Evolutionary conservation across 495 filamentous ascomycete genomes (phyloP), one percentile per base, ranked within the genome.

Genomic region (Hypoxylon lienhwacheense): DNA sequence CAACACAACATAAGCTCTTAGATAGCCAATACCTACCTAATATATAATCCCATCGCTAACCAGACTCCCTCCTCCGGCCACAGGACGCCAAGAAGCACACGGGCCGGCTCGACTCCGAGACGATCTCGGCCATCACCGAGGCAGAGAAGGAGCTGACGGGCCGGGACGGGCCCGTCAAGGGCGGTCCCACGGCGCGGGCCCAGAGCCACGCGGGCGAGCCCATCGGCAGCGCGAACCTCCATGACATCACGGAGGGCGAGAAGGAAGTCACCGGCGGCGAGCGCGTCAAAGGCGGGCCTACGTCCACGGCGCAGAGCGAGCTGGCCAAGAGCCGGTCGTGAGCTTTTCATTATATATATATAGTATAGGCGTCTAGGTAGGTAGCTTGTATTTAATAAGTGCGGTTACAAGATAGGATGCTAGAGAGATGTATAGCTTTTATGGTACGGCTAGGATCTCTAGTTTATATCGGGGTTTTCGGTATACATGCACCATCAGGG

Each of bases 201-300:
- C 67, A 68, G 35, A 45, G 37, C 6, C 60, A 70, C 20, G 49
- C 44, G 16, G 55, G 61, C 47, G 48, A 65, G 12, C 39, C 50
- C 24, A 54, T 66, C 29, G 59, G 55, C 20, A 28, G 43, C 14
- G 34, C 61, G 54, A 55, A 49, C 31, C 43, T 67, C 5, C 60
- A 65, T 39, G 66, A 66, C 44, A 68, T 68, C 24, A 70, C 64
- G 7, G 49, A 63, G 36, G 66, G 64, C 31, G 66, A 68, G 53
- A 49, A 61, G 25, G 20, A 25, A 17, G 33, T 65, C 8, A 67
- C 55, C 0, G 64, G 48, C 11, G 64, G 52, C 19, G 44, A 55
- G 19, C 37, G 46, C 5, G 47, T 67, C 20, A 66, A 66, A 25
- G 55, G 66, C 2, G 67, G 64, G 4, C 67, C 61, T 6, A 69